Conservation (phyloP, 1,284 basidiomycete species). For the Volvariella volvacea region DNA sequence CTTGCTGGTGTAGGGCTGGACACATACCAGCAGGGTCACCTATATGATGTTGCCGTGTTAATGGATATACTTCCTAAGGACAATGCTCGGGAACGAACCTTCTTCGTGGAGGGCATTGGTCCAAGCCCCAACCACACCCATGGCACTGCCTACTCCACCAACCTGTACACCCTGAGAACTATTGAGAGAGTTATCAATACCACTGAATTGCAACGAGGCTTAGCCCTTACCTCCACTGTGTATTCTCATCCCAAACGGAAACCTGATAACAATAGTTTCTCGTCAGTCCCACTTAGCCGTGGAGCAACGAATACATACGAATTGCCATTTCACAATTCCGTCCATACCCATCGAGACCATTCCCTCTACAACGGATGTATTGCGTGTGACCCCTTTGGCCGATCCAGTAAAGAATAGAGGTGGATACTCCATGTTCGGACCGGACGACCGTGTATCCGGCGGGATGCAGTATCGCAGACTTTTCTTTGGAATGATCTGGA, state of each 20-base stretch:
- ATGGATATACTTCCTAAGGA: constrained; percentile 5
- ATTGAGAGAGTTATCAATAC: neutral
- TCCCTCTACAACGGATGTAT: constrained; percentile 45
- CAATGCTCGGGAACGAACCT: constrained; percentile 27
- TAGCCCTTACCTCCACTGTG: constrained; percentile 47
- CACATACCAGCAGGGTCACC: constrained; percentile 54
- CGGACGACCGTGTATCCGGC: constrained; percentile 5
- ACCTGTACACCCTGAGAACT: constrained; percentile 60
- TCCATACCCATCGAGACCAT: constrained; percentile 47
- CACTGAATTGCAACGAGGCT: neutral
- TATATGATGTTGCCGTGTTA: constrained; percentile 14
- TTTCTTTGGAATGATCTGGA: constrained; percentile 35
- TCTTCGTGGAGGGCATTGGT: constrained; percentile 51
- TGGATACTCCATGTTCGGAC: constrained; percentile 21
- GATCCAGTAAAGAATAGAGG: constrained; percentile 49
- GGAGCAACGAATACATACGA: constrained; percentile 36
- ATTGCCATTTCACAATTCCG: constrained; percentile 53
- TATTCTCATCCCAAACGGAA: constrained; percentile 38
- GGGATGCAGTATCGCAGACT: constrained; percentile 20
- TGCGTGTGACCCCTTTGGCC: constrained; percentile 37
- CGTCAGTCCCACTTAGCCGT: constrained; percentile 8
- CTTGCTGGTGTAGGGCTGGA: neutral
- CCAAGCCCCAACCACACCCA: constrained; percentile 62
- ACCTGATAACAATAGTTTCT: constrained; percentile 25
- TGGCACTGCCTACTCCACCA: constrained; percentile 53